Evolutionary conservation across 495 filamentous ascomycete species (phyloP), one percentile per base, ranked within the genome.

Genomic region (Penicillium subrubescens): DNA sequence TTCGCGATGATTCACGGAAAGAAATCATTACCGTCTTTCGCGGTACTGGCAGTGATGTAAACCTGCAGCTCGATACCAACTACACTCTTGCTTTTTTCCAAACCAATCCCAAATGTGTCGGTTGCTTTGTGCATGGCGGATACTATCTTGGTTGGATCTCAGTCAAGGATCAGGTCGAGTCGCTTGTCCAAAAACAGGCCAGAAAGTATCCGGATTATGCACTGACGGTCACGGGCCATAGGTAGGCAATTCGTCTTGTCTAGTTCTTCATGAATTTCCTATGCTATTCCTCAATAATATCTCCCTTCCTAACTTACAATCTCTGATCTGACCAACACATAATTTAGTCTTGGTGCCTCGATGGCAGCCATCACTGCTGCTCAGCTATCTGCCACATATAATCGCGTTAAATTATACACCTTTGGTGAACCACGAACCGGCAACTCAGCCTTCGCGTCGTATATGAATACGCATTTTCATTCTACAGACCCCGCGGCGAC

Each of bases 131-230:
- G 29, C 59, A 60, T 39, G 59, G 59, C 29, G 59, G 59, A 60
- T 60, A 60, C 59, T 60, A 60, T 60, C 27, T 53, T 53, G 59
- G 59, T 39, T 60, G 59, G 59, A 2, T 60, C 59, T 60, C 59
- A 17, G 59, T 60, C 59, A 46, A 60, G 50, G 59, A 60, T 60
- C 59, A 60, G 33, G 59, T 60, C 21, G 31, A 51, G 44, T 60
- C 59, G n/a, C 31, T 60, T 34, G 59, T 60, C 33, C 27, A 60
- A n/a, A n/a, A 51, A 46, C 59, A 60, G 33, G 44, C 48, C 59
- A 60, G 15, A 0, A 0, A 60, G 15, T 53, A 52, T 53, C 59
- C 29, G 15, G 59, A n/a, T 17, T 60, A 60, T 60, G 46, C 59
- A 37, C 21, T 60, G 46, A 60, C 59, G 21, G 59, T 60, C 25